These are phyloP conservation scores for Stylonectria norvegica DNA, from an alignment of 2,329 filamentous ascomycete genomes.

Conservation along the genomic window DNA sequence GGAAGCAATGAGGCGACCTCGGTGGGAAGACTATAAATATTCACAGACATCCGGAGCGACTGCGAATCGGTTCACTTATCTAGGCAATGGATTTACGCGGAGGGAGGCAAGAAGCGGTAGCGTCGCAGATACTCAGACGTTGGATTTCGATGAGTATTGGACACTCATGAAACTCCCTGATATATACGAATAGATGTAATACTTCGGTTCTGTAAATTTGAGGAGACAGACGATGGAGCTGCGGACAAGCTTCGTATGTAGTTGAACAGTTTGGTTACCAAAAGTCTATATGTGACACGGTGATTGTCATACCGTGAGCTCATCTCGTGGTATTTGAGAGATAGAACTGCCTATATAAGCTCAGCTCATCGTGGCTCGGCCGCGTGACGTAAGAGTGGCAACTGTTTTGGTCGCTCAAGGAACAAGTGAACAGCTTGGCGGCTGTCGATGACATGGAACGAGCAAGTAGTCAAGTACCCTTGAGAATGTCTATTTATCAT, in stretches of 20 bases:
- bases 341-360: too few relatives aligned
- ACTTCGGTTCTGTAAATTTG: too few relatives aligned
- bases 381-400: too few relatives aligned
- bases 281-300: too few relatives aligned
- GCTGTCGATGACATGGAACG: neutral
- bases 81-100: neutral
- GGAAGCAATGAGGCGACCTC: neutral
- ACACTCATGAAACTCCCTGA: neutral
- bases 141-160: neutral
- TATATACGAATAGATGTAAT: neutral
- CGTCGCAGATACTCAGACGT: neutral
- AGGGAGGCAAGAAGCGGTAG: neutral
- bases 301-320: too few relatives aligned
- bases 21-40: neutral
- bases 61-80: neutral
- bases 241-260: too few relatives aligned
- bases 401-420: too few relatives aligned
- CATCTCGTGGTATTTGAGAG: too few relatives aligned
- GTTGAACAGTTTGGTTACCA: too few relatives aligned
- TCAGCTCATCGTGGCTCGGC: too few relatives aligned
- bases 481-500: neutral
- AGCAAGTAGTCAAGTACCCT: neutral
- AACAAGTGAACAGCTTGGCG: neutral
- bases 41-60: neutral
- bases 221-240: too few relatives aligned